Evolutionary conservation across 495 filamentous ascomycete genomes (phyloP).

Genomic region (Coniosporium apollinis): DNA sequence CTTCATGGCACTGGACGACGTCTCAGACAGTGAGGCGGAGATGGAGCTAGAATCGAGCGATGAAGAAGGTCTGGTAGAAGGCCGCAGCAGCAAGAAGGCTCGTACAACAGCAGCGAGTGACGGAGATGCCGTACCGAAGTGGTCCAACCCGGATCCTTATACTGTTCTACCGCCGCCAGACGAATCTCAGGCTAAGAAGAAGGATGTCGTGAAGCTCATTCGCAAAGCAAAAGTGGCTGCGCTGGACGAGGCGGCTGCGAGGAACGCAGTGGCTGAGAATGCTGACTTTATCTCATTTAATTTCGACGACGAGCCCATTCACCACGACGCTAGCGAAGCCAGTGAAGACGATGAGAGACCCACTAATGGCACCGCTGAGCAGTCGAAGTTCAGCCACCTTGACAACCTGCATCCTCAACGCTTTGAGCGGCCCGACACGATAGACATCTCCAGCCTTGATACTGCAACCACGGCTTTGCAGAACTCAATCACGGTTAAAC

Average conservation of each 20-base stretch:
- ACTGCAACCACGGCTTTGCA: too few relatives aligned
- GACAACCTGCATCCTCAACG: too few relatives aligned
- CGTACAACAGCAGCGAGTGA: conserved; percentile 18
- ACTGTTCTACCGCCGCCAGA: conserved; percentile 62
- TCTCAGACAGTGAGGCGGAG: conserved; percentile 58
- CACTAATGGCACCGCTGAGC: conserved; percentile 5
- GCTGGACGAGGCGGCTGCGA: conserved; percentile 22
- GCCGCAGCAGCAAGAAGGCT: conserved; percentile 19
- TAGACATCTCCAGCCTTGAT: too few relatives aligned
- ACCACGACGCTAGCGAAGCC: too few relatives aligned
- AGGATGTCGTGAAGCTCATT: conserved; percentile 74
- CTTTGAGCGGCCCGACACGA: too few relatives aligned
- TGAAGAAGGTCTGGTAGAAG: not conserved
- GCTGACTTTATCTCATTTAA: conserved; percentile 78
- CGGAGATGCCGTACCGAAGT: conserved; percentile 43
- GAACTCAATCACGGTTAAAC: too few relatives aligned
- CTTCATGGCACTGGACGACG: conserved; percentile 36
- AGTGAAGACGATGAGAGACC: conserved; percentile 3
- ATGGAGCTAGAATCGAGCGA: conserved; percentile 31
- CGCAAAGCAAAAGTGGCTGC: conserved; percentile 54
- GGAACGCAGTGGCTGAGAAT: conserved; percentile 40
- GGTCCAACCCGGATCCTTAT: conserved; percentile 92
- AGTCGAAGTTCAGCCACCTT: too few relatives aligned
- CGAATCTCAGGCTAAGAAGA: conserved; percentile 45
- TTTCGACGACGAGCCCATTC: conserved; percentile 36